Conservation (phyloP, 208 protist genomes). For the Leishmania martiniquensis region DNA sequence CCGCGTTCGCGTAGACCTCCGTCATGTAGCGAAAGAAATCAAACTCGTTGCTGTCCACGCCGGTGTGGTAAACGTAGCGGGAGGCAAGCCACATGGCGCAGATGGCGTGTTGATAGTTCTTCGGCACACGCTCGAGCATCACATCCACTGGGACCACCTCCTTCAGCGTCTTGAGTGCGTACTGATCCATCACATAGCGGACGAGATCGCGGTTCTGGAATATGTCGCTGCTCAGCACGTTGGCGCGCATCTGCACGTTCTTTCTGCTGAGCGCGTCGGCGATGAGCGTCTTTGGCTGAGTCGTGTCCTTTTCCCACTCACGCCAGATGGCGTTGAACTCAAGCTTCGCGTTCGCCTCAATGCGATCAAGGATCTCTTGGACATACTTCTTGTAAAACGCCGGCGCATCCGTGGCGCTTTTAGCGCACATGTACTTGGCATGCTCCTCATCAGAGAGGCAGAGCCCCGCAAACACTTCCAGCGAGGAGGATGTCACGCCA, state of each 20-base stretch:
- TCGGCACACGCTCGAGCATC: conserved; percentile 90
- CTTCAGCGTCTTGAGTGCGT: conserved; percentile 83
- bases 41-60: conserved; percentile 87
- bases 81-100: conserved; percentile 93
- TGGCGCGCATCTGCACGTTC: conserved; percentile 88
- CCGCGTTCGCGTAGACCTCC: conserved; percentile 39
- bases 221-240: conserved; percentile 82
- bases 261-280: conserved; percentile 86
- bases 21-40: conserved; percentile 93
- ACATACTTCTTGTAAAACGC: conserved; percentile 95
- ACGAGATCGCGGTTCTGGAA: conserved; percentile 84
- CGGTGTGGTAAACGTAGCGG: conserved; percentile 93
- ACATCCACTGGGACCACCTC: conserved; percentile 81
- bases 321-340: conserved; percentile 94
- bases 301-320: conserved; percentile 60
- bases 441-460: conserved; percentile 94
- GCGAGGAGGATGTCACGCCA: conserved; percentile 96
- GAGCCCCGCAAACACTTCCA: conserved; percentile 96
- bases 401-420: conserved; percentile 57
- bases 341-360: conserved; percentile 86
- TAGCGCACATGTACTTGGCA: conserved; percentile 88
- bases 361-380: conserved; percentile 83
- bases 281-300: conserved; percentile 74
- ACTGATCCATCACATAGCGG: conserved; percentile 70
- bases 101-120: conserved; percentile 94